These are phyloP conservation scores for Magnusiomyces suaveolens DNA, from an alignment of 1,139 yeast species.

Conservation along the genomic window DNA sequence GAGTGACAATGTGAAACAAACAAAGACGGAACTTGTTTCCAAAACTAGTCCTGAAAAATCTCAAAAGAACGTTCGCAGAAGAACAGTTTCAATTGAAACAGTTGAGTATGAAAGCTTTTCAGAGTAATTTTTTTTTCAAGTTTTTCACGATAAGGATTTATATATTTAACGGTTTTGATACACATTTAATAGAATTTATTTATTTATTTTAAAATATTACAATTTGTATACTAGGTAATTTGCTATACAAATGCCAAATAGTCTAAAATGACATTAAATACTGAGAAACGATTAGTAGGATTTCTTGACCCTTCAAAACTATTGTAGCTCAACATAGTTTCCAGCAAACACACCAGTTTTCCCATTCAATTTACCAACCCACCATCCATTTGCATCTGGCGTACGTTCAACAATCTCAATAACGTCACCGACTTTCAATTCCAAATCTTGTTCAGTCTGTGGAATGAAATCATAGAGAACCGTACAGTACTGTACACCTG, in stretches of 20 bases:
- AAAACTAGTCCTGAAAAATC: neutral
- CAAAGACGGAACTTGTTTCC: neutral
- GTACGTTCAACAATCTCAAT: slow-evolving; percentile 78
- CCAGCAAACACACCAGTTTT: slow-evolving; percentile 91
- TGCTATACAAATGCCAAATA: too few relatives aligned
- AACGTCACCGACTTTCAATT: slow-evolving; percentile 78
- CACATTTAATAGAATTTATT: neutral
- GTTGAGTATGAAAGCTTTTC: neutral
- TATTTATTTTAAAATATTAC: neutral
- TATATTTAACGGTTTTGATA: neutral
- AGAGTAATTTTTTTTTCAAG: neutral
- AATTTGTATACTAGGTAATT: neutral
- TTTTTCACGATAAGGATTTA: neutral
- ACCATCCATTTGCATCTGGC: slow-evolving; percentile 87
- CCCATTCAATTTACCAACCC: slow-evolving; percentile 91
- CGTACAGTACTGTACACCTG: slow-evolving; percentile 50
- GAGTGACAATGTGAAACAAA: neutral
- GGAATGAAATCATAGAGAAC: slow-evolving; percentile 72
- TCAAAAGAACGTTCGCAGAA: neutral
- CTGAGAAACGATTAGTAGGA: too few relatives aligned
- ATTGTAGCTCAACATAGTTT: slow-evolving; percentile 70
- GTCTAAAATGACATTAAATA: neutral
- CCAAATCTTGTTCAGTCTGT: slow-evolving; percentile 81
- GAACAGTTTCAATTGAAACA: neutral
- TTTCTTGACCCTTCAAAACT: too few relatives aligned